Conservation (phyloP, 1,139 yeast species). For the Lodderomyces orthopsilosis region DNA sequence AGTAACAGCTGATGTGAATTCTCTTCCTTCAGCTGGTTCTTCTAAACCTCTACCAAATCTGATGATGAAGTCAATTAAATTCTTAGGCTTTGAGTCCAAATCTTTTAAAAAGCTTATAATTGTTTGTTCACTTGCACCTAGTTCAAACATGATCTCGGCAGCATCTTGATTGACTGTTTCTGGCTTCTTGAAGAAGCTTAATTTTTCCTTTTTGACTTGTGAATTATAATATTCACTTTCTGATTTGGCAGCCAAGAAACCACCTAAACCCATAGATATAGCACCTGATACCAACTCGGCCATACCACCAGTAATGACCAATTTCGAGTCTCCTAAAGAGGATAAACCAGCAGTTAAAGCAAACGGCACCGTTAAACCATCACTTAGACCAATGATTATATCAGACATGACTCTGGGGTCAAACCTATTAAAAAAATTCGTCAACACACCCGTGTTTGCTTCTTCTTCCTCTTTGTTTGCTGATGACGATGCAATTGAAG, state of each 20-base stretch:
- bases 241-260: constrained; percentile 77
- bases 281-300: constrained; percentile 84
- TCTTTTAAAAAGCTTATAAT: constrained; percentile 65
- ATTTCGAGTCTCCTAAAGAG: constrained; percentile 68
- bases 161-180: constrained; percentile 63
- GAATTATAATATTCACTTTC: constrained; percentile 69
- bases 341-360: constrained; percentile 82
- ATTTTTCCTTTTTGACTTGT: constrained; percentile 70
- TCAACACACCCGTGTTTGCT: constrained; percentile 18
- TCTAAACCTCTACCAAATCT: constrained; percentile 74
- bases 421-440: constrained; percentile 40
- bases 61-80: constrained; percentile 68
- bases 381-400: constrained; percentile 73
- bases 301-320: constrained; percentile 83
- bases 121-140: constrained; percentile 68
- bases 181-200: constrained; percentile 63
- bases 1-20: constrained; percentile 71
- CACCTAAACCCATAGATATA: constrained; percentile 84
- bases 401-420: constrained; percentile 82
- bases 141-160: constrained; percentile 67
- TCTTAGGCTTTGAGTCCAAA: constrained; percentile 65
- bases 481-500: constrained; percentile 17
- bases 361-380: constrained; percentile 81
- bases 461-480: constrained; percentile 22
- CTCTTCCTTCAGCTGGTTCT: constrained; percentile 79